Evolutionary conservation across 2,329 filamentous ascomycete genomes (phyloP).

Genomic region (Simplicillium aogashimaense): DNA sequence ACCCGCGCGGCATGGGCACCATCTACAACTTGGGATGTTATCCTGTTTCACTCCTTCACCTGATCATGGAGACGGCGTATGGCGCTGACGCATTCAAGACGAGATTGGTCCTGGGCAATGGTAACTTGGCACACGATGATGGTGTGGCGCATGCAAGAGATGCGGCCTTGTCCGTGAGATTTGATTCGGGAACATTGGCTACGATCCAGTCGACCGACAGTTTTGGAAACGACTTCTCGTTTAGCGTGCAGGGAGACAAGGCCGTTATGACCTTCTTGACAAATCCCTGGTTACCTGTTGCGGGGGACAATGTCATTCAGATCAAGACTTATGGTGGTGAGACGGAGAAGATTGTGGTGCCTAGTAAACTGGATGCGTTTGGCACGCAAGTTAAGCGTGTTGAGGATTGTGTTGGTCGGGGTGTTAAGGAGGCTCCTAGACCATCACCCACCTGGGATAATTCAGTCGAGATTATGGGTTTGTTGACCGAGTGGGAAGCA

Average conservation of each 20-base stretch:
- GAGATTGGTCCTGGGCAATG: slow-evolving; percentile 11
- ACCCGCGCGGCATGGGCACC: slow-evolving; percentile 16
- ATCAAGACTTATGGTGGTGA: slow-evolving; percentile 12
- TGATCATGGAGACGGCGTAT: slow-evolving; percentile 13
- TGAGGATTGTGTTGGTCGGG: slow-evolving; percentile 11
- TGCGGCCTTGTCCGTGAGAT: slow-evolving; percentile 12
- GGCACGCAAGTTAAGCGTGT: slow-evolving; percentile 14
- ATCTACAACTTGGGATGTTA: slow-evolving; percentile 19
- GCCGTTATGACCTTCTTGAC: slow-evolving; percentile 14
- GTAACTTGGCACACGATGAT: slow-evolving; percentile 12
- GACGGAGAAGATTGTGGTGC: slow-evolving; percentile 11
- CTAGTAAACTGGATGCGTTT: slow-evolving; percentile 13
- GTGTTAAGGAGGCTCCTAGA: slow-evolving; percentile 10
- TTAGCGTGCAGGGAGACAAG: slow-evolving; percentile 14
- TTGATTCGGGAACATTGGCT: slow-evolving; percentile 13
- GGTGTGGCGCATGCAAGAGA: slow-evolving; percentile 11
- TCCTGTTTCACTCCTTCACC: slow-evolving; percentile 15
- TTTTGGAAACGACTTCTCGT: slow-evolving; percentile 15
- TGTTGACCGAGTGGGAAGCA: slow-evolving; percentile 15
- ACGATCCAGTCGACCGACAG: slow-evolving; percentile 16
- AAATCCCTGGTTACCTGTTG: slow-evolving; percentile 16
- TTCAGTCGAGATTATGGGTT: slow-evolving; percentile 15
- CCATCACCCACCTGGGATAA: slow-evolving; percentile 14
- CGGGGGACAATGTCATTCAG: slow-evolving; percentile 14
- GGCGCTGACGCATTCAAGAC: slow-evolving; percentile 10